These are phyloP conservation scores for Myxozyma geophila DNA, from an alignment of 805 yeast species.

Conservation along the genomic window DNA sequence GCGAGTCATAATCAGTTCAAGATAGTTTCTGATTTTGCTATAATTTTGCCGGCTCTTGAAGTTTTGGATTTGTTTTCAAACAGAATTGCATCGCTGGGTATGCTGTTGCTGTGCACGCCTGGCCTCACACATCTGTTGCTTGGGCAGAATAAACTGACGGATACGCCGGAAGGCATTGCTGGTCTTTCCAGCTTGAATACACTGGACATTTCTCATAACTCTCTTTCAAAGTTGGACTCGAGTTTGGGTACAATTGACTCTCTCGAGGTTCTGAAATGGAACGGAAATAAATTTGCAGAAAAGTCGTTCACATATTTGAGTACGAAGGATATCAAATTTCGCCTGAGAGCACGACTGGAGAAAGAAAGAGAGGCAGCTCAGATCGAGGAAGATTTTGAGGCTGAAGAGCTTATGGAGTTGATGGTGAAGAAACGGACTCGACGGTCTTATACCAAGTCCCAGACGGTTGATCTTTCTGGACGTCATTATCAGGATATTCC, in stretches of 20 bases:
- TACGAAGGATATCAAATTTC: slow-evolving; percentile 17
- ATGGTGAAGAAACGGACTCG: slow-evolving; percentile 15
- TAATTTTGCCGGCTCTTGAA: slow-evolving; percentile 32
- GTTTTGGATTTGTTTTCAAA: slow-evolving; percentile 26
- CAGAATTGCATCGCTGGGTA: slow-evolving; percentile 25
- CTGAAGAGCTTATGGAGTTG: slow-evolving; percentile 21
- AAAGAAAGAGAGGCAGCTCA: slow-evolving; percentile 9
- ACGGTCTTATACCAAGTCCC: slow-evolving; percentile 15
- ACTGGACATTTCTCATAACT: slow-evolving; percentile 26
- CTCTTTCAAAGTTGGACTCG: slow-evolving; percentile 23
- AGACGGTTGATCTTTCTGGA: slow-evolving; percentile 28
- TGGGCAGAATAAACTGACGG: slow-evolving; percentile 21
- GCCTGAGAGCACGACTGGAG: slow-evolving; percentile 22
- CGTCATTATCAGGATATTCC: slow-evolving; percentile 21
- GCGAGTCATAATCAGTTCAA: slow-evolving; percentile 31
- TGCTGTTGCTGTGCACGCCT: slow-evolving; percentile 34
- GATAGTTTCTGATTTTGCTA: slow-evolving; percentile 33
- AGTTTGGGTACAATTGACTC: slow-evolving; percentile 21
- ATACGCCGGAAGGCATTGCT: slow-evolving; percentile 26
- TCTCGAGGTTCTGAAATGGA: slow-evolving; percentile 27
- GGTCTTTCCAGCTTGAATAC: slow-evolving; percentile 15
- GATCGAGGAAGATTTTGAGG: slow-evolving; percentile 2
- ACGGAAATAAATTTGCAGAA: slow-evolving; percentile 34
- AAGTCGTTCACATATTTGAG: slow-evolving; percentile 14
- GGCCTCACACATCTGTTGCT: slow-evolving; percentile 18